A percentile compares a stretch with the other conserved stretches of the same genome.
Conservation (phyloP, 176 grass and related monocot genomes). For the Cenchrus purpureus region DNA sequence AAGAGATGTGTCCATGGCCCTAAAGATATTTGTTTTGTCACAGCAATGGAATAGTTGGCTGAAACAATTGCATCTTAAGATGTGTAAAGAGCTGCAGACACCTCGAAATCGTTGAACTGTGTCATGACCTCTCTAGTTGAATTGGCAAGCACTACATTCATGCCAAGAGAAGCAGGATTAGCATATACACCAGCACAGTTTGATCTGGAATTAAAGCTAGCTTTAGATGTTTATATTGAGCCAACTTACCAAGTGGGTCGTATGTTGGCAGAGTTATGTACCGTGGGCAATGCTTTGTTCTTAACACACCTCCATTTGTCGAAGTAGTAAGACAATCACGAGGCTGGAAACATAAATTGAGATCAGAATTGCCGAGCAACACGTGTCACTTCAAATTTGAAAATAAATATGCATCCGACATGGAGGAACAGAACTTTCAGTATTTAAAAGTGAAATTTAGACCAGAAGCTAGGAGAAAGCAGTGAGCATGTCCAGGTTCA, state of each 20-base stretch:
- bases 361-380: slow-evolving; percentile 22
- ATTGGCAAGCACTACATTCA: slow-evolving; percentile 44
- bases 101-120: slow-evolving; percentile 17
- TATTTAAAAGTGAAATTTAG: too few relatives aligned
- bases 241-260: slow-evolving; percentile 55
- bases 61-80: slow-evolving; percentile 13
- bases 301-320: slow-evolving; percentile 9
- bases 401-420: background rate
- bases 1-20: background rate
- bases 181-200: background rate
- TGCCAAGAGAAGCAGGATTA: slow-evolving; percentile 21
- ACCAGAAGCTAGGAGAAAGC: background rate
- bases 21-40: slow-evolving; percentile 3
- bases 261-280: slow-evolving; percentile 73
- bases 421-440: background rate
- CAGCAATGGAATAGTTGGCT: background rate
- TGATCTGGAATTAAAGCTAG: background rate
- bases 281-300: slow-evolving; percentile 54
- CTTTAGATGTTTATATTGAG: background rate
- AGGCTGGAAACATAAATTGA: slow-evolving; percentile 58
- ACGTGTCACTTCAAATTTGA: background rate
- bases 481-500: background rate
- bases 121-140: slow-evolving; percentile 43
- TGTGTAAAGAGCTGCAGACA: slow-evolving; percentile 24
- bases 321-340: slow-evolving; percentile 63